A percentile compares a stretch with the other conserved stretches of the same genome.
Conservation (phyloP, 495 filamentous ascomycete species). For the Penicillium paxilli region DNA sequence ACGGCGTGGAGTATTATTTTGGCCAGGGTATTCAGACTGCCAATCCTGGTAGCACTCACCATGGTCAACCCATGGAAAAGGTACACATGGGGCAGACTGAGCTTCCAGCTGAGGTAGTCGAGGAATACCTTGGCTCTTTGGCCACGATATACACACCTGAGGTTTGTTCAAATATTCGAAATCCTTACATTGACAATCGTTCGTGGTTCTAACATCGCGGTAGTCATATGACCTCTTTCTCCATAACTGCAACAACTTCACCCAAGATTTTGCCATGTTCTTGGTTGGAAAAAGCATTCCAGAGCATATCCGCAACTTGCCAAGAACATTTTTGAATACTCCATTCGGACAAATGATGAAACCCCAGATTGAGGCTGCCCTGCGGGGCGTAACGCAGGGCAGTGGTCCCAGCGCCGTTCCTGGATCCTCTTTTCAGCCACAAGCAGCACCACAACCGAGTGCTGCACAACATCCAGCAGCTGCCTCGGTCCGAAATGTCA, state of each 20-base stretch:
- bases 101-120: constrained; percentile 77
- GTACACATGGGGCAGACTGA: constrained; percentile 73
- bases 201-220: not conserved
- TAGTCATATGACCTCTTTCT: constrained; percentile 85
- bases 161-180: constrained; percentile 38
- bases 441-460: constrained; percentile 20
- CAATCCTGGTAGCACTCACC: constrained; percentile 75
- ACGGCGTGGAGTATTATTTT: constrained; percentile 74
- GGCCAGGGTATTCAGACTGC: constrained; percentile 80
- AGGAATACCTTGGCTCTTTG: constrained; percentile 86
- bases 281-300: constrained; percentile 89
- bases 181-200: not conserved
- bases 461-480: constrained; percentile 7
- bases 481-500: constrained; percentile 52
- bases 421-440: constrained; percentile 22
- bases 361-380: constrained; percentile 74
- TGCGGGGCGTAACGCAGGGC: constrained; percentile 66
- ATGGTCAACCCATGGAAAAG: constrained; percentile 79
- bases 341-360: constrained; percentile 89
- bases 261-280: constrained; percentile 89
- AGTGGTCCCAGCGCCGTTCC: constrained; percentile 31
- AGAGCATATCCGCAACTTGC: constrained; percentile 82
- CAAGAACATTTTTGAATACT: constrained; percentile 81
- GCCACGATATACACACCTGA: constrained; percentile 80
- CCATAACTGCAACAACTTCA: constrained; percentile 99